phyloP scores from a whole-genome alignment of 176 grass and related monocot species.

The Secale cereale region DNA sequence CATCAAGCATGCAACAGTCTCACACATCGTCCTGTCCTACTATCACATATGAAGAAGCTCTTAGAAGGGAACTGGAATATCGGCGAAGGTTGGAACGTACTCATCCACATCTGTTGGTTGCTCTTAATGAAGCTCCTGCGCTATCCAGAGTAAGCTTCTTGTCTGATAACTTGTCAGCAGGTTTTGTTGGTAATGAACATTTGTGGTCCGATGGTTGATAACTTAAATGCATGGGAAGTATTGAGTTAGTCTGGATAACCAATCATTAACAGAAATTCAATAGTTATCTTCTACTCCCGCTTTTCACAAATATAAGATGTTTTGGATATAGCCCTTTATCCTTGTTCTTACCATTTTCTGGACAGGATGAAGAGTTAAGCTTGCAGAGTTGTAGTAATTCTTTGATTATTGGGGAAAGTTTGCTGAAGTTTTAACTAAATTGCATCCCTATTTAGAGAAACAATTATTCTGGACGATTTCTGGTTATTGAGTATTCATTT shows the following conservation, averaged over 20 bases:
- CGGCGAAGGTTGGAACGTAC: constrained; percentile 38
- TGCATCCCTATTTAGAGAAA: background rate
- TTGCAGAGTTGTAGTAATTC: background rate
- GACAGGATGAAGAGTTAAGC: background rate
- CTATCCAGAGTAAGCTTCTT: constrained; percentile 24
- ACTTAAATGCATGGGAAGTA: background rate
- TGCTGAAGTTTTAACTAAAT: background rate
- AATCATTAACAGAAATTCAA: constrained; percentile 7
- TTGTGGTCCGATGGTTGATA: background rate
- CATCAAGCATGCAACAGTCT: constrained; percentile 24
- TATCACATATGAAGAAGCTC: constrained; percentile 58
- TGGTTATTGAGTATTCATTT: background rate
- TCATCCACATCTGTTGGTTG: constrained; percentile 27
- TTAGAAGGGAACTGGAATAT: constrained; percentile 64
- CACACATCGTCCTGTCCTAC: constrained; percentile 20
- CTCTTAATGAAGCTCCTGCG: background rate
- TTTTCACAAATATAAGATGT: too few species aligned
- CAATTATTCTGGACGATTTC: background rate
- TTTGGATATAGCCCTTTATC: background rate
- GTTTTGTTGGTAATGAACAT: background rate
- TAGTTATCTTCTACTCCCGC: background rate
- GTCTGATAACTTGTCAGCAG: background rate
- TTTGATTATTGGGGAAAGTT: background rate
- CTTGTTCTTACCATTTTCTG: background rate
- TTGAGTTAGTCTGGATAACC: background rate